These are phyloP conservation scores for Eutrema yunnanense DNA, from an alignment of 345 rosid genomes.

Conservation along the genomic window DNA sequence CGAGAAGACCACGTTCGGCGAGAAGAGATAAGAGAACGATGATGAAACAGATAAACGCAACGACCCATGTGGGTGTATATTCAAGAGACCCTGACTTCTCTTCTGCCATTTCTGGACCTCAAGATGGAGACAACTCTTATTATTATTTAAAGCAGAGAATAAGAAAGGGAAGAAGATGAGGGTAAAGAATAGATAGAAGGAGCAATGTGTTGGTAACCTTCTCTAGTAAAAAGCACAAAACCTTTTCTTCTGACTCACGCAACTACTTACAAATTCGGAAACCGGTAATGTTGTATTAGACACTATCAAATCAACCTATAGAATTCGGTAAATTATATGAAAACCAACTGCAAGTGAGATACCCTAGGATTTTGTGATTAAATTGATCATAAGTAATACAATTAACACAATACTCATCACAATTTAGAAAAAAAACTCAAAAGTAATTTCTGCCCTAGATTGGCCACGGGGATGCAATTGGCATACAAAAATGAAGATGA, in stretches of 20 bases:
- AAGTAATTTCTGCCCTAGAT: too few species aligned
- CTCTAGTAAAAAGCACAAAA: background rate
- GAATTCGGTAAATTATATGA: too few species aligned
- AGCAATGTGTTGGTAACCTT: constrained; percentile 9
- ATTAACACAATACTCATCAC: too few species aligned
- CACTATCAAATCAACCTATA: too few species aligned
- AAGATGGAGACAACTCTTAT: constrained; percentile 16
- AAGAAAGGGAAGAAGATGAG: background rate
- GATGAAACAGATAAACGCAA: constrained; percentile 64
- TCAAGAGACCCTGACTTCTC: constrained; percentile 36
- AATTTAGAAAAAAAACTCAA: too few species aligned
- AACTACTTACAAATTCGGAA: background rate
- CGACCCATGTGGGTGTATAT: constrained; percentile 81
- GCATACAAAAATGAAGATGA: too few species aligned
- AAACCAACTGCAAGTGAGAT: too few species aligned
- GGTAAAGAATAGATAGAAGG: constrained; percentile 26
- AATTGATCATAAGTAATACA: too few species aligned
- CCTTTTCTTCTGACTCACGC: constrained; percentile 16
- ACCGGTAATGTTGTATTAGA: background rate
- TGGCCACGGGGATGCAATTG: too few species aligned
- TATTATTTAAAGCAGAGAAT: constrained; percentile 20
- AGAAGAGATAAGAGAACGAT: constrained; percentile 58
- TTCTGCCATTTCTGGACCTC: constrained; percentile 34
- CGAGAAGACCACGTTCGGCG: constrained; percentile 73
- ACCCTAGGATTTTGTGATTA: too few species aligned